phyloP scores from a whole-genome alignment of 23 red algal genomes.

The Gracilaria domingensis region DNA sequence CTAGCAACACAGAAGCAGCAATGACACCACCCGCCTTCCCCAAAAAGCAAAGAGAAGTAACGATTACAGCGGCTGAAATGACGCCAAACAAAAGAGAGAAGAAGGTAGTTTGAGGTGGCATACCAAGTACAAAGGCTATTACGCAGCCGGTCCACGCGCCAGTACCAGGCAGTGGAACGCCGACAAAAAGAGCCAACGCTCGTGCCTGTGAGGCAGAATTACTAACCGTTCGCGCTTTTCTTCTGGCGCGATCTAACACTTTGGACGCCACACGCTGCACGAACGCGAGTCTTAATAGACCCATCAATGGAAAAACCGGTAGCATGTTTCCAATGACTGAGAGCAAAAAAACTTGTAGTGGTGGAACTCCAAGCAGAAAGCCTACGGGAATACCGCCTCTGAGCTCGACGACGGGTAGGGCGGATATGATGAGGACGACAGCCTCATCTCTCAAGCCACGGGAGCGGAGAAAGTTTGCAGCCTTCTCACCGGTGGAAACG shows the following conservation, averaged over 20 bases:
- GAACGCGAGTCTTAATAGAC: constrained; percentile 46
- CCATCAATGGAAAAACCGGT: constrained; percentile 77
- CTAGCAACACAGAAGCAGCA: constrained; percentile 19
- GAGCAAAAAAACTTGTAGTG: constrained; percentile 63
- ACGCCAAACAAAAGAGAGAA: constrained; percentile 78
- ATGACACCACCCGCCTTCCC: constrained; percentile 67
- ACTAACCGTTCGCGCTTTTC: constrained; percentile 50
- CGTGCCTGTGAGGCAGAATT: constrained; percentile 30
- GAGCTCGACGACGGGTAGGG: constrained; percentile 93
- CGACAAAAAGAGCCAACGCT: constrained; percentile 94
- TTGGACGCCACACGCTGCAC: constrained; percentile 59
- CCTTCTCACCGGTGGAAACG: not conserved
- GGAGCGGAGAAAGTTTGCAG: constrained; percentile 8
- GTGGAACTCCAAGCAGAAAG: constrained; percentile 79
- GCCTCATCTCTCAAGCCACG: constrained; percentile 24
- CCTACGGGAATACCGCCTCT: constrained; percentile 91
- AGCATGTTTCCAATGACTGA: constrained; percentile 86
- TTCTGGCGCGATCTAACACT: constrained; percentile 68
- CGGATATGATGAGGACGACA: constrained; percentile 66
- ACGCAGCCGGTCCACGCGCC: constrained; percentile 93
- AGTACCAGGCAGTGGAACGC: constrained; percentile 93
- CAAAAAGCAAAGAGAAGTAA: constrained; percentile 69
- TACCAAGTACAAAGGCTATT: constrained; percentile 83
- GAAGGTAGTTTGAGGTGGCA: constrained; percentile 57
- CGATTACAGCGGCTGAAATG: constrained; percentile 77